These are phyloP conservation scores for Massariosphaeria phaeospora DNA, from an alignment of 495 filamentous ascomycete species.

Conservation along the genomic window DNA sequence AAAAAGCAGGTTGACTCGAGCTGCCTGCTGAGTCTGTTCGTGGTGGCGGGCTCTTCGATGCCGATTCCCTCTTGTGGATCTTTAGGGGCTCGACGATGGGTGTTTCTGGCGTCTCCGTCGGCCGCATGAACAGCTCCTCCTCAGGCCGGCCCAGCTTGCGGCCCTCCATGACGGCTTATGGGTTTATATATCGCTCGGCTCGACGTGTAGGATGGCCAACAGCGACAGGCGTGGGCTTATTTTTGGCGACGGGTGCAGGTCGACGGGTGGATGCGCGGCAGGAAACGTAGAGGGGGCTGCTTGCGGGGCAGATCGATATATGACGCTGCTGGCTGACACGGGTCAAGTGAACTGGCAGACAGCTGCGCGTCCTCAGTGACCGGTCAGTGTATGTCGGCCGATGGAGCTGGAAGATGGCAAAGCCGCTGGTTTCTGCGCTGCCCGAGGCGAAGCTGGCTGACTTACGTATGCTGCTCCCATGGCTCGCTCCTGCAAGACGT, in stretches of 20 bases:
- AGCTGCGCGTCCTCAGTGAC: not conserved
- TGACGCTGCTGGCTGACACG: not conserved
- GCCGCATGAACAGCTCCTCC: constrained; percentile 38
- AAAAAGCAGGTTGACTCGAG: constrained; percentile 44
- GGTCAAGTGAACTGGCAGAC: not conserved
- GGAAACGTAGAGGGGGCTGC: constrained; percentile 3
- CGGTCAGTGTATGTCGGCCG: constrained; percentile 1
- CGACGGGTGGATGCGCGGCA: not conserved
- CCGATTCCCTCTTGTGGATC: constrained; percentile 63
- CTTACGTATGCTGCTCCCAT: constrained; percentile 26
- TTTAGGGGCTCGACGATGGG: constrained; percentile 79
- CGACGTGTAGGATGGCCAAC: constrained; percentile 11
- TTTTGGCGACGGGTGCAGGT: constrained; percentile 27
- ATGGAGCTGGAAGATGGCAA: not conserved
- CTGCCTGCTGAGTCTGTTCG: constrained; percentile 38
- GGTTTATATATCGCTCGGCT: not conserved
- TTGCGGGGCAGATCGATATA: constrained; percentile 27
- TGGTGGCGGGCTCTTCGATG: constrained; percentile 43
- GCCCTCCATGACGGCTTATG: constrained; percentile 21
- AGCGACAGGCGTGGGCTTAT: constrained; percentile 21
- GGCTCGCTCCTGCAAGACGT: constrained; percentile 14
- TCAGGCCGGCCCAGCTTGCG: constrained; percentile 36
- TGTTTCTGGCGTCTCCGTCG: constrained; percentile 28
- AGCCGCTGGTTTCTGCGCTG: not conserved
- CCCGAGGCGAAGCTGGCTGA: constrained; percentile 21